These are phyloP conservation scores for Hirschfeldia incana DNA, from an alignment of 345 rosid species.

Conservation along the genomic window DNA sequence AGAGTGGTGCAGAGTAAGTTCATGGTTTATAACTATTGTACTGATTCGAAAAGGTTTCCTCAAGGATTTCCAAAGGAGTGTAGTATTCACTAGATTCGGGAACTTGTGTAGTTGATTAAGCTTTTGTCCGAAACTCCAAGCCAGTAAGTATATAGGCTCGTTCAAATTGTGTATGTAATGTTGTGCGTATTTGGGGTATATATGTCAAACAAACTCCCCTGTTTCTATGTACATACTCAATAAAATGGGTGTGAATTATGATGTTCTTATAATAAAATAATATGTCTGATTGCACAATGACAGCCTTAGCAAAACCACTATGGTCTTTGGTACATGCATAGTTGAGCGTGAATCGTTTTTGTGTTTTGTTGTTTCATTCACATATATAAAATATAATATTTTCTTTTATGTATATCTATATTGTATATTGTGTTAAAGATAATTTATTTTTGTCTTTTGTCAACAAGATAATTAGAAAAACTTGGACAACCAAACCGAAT, in stretches of 20 bases:
- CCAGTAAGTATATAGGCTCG: not conserved
- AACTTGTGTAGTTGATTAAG: constrained; percentile 2
- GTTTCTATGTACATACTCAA: constrained; percentile 20
- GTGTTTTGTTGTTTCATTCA: not conserved
- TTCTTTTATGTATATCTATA: not conserved
- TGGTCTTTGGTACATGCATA: not conserved
- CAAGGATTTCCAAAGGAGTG: constrained; percentile 47
- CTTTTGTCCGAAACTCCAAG: not conserved
- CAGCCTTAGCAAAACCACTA: not conserved
- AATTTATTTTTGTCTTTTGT: not conserved
- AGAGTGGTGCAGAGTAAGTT: constrained; percentile 48
- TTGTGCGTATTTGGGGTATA: not conserved
- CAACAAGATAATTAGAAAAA: not conserved
- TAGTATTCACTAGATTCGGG: constrained; percentile 14
- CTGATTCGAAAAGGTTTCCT: constrained; percentile 46
- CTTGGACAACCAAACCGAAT: not conserved
- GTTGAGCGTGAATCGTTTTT: not conserved
- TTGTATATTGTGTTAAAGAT: not conserved
- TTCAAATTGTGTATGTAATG: not conserved
- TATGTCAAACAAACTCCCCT: not conserved
- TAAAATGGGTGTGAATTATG: constrained; percentile 14
- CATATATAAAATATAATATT: not conserved
- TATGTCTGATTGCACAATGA: not conserved
- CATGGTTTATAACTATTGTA: constrained; percentile 48
- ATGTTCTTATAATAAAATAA: not conserved